These are phyloP conservation scores for Tillandsia leiboldiana DNA, from an alignment of 176 grass and related monocot species.

Conservation along the genomic window DNA sequence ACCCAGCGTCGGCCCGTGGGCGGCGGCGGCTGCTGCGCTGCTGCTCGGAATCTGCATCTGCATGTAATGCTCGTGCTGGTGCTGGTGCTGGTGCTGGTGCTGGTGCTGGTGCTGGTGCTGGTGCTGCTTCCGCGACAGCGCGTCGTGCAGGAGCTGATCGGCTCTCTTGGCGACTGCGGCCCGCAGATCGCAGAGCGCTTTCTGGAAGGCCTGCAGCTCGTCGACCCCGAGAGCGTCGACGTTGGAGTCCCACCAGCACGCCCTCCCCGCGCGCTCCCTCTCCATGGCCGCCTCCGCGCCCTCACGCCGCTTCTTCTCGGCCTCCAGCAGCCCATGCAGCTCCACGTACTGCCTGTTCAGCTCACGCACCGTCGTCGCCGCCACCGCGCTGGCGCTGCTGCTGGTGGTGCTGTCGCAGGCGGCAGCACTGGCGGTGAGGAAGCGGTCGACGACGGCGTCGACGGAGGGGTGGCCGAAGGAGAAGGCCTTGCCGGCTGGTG, in stretches of 20 bases:
- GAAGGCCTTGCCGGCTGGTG: slow-evolving; percentile 26
- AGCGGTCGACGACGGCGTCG: slow-evolving; percentile 17
- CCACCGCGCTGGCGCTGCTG: background rate
- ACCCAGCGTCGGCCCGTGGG: too few species aligned
- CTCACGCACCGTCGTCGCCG: slow-evolving; percentile 1
- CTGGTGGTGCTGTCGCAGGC: background rate
- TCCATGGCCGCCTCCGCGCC: slow-evolving; percentile 5
- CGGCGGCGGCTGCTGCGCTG: too few species aligned
- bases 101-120: background rate
- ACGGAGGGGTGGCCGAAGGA: slow-evolving; percentile 29
- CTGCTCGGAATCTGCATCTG: too few species aligned
- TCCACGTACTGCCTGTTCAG: slow-evolving; percentile 21
- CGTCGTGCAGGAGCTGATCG: slow-evolving; percentile 17
- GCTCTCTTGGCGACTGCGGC: slow-evolving; percentile 9
- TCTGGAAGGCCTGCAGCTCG: slow-evolving; percentile 16
- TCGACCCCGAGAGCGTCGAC: slow-evolving; percentile 6
- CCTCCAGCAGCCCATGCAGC: slow-evolving; percentile 14
- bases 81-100: background rate
- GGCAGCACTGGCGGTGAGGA: background rate
- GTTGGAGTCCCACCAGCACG: slow-evolving; percentile 10
- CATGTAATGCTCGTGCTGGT: background rate
- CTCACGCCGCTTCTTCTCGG: slow-evolving; percentile 15
- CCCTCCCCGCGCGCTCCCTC: background rate
- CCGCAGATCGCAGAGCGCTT: slow-evolving; percentile 4
- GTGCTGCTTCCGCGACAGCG: background rate